Conservation (phyloP, 352 stramenopile species). For the Phytophthora capsici region DNA sequence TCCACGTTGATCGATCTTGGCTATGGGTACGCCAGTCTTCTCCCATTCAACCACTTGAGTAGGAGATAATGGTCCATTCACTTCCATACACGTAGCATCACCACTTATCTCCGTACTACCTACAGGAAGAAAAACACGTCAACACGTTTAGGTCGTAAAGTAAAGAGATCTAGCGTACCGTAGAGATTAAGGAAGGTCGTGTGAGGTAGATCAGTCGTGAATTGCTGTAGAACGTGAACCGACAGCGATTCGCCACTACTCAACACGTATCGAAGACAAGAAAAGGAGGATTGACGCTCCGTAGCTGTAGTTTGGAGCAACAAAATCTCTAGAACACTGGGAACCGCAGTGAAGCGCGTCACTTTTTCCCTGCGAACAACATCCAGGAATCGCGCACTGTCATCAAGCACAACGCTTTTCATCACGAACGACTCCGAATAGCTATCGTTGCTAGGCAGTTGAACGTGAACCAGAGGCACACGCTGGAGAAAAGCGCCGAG, state of each 20-base stretch:
- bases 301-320: slow-evolving; percentile 29
- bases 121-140: slow-evolving; percentile 28
- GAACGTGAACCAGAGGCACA: slow-evolving; percentile 52
- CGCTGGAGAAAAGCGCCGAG: slow-evolving; percentile 48
- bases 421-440: neutral
- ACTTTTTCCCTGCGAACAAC: slow-evolving; percentile 24
- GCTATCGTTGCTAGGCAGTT: neutral
- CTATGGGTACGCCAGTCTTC: slow-evolving; percentile 53
- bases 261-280: slow-evolving; percentile 43
- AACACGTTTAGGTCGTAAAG: neutral
- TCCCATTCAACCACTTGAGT: slow-evolving; percentile 34
- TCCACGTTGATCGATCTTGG: slow-evolving; percentile 18
- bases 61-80: slow-evolving; percentile 33
- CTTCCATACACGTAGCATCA: slow-evolving; percentile 55
- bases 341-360: slow-evolving; percentile 55
- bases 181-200: slow-evolving; percentile 65
- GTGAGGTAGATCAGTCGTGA: slow-evolving; percentile 30
- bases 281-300: slow-evolving; percentile 9
- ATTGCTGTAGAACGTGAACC: slow-evolving; percentile 31
- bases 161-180: slow-evolving; percentile 30
- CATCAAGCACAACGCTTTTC: slow-evolving; percentile 51
- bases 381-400: slow-evolving; percentile 36
- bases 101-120: slow-evolving; percentile 71
- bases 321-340: slow-evolving; percentile 58
- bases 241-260: slow-evolving; percentile 61